Evolutionary conservation across 352 stramenopile species (phyloP).

Genomic region (Pythium brassicae): DNA sequence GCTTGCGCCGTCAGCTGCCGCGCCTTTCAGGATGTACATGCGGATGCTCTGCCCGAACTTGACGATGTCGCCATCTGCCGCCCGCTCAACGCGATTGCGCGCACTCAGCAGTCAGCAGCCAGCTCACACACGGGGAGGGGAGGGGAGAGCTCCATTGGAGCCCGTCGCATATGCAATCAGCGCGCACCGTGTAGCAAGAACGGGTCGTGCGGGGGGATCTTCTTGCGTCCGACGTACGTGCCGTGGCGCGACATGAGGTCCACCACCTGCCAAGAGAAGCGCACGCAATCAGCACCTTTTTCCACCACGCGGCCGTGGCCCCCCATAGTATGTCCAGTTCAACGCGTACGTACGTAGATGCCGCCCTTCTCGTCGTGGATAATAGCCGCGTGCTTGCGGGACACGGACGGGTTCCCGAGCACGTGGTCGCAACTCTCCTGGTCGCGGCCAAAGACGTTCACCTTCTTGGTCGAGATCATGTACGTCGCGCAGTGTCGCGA

Average conservation of each 20-base stretch:
- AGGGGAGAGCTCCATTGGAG: too few relatives aligned
- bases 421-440: constrained; percentile 85
- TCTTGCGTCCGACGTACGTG: constrained; percentile 79
- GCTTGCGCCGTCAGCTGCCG: constrained; percentile 51
- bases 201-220: constrained; percentile 82
- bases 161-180: not conserved
- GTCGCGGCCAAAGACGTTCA: constrained; percentile 83
- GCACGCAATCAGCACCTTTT: not conserved
- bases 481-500: constrained; percentile 79
- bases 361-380: constrained; percentile 79
- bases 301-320: not conserved
- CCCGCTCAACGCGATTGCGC: too few relatives aligned
- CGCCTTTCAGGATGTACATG: constrained; percentile 80
- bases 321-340: too few relatives aligned
- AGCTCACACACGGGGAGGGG: too few relatives aligned
- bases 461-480: constrained; percentile 77
- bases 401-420: constrained; percentile 83
- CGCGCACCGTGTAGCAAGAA: constrained; percentile 68
- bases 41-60: constrained; percentile 87
- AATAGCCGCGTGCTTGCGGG: constrained; percentile 80
- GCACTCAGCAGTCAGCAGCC: too few relatives aligned
- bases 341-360: constrained; percentile 77
- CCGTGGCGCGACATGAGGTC: constrained; percentile 87
- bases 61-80: constrained; percentile 72
- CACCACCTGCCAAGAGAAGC: constrained; percentile 62